Conservation (phyloP, 768 basidiomycete species). For the Mycena chlorophos region DNA sequence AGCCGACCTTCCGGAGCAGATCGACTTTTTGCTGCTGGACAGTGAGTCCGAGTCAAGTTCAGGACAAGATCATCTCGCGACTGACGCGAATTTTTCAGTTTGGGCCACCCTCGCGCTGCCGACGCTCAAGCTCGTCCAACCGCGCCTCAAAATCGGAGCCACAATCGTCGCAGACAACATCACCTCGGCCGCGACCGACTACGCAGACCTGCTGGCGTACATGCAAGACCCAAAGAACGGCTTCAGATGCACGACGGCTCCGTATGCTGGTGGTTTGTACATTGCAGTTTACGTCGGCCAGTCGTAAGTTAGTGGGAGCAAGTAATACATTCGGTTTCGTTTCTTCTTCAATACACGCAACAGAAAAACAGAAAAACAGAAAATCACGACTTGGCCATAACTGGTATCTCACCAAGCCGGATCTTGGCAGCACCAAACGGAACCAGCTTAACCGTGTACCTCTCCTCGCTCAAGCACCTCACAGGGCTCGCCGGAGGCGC, state of each 20-base stretch:
- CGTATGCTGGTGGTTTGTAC: neutral
- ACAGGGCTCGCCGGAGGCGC: constrained; percentile 38
- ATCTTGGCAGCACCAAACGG: constrained; percentile 43
- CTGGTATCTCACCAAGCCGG: constrained; percentile 42
- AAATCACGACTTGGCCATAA: constrained; percentile 23
- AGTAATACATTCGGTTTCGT: neutral
- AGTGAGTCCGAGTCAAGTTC: neutral
- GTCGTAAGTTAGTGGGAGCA: neutral
- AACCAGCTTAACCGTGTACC: constrained; percentile 37
- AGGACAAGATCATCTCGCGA: neutral
- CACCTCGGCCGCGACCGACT: neutral
- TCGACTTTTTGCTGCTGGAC: constrained; percentile 9
- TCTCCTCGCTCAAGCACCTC: constrained; percentile 29
- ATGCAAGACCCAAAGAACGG: neutral
- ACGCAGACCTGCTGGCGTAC: constrained; percentile 4
- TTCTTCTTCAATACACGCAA: neutral
- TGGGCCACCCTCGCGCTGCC: constrained; percentile 7
- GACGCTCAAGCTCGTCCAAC: constrained; percentile 4
- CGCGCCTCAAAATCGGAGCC: constrained; percentile 1
- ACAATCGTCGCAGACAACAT: constrained; percentile 1
- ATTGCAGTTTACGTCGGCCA: constrained; percentile 2
- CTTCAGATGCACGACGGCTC: neutral
- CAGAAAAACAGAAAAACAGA: neutral
- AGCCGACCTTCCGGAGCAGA: neutral
- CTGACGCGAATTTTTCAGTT: neutral